These are phyloP conservation scores for Eurotiales sp. DNA, from an alignment of 2,329 filamentous ascomycete genomes.

Conservation along the genomic window DNA sequence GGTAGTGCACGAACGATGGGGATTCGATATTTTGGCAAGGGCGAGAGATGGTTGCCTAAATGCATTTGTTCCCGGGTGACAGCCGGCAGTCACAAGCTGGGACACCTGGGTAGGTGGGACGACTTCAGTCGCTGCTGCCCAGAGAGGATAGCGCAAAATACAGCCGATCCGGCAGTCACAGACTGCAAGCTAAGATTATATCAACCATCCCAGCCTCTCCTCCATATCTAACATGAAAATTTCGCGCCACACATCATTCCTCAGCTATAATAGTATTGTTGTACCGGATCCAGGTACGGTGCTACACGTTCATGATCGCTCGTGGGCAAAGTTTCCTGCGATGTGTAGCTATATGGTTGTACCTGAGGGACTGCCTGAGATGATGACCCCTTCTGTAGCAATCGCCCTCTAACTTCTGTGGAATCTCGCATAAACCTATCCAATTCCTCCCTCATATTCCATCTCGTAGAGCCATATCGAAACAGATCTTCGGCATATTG, in stretches of 20 bases:
- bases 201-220: no score
- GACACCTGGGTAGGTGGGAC: constrained; percentile 7
- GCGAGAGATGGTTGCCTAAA: background rate
- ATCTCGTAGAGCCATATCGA: constrained; percentile 30
- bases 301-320: constrained; percentile 1
- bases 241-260: background rate
- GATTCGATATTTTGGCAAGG: background rate
- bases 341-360: background rate
- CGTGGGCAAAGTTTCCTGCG: background rate
- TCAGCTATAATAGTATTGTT: constrained; percentile 2
- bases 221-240: no score
- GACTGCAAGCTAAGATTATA: no score
- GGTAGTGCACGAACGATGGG: background rate
- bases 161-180: no score
- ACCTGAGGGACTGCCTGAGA: background rate
- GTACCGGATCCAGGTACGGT: background rate
- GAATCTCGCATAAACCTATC: constrained; percentile 33
- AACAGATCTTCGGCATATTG: constrained; percentile 31
- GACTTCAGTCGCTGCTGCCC: background rate
- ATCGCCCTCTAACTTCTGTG: constrained; percentile 19
- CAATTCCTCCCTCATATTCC: constrained; percentile 28
- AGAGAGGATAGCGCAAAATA: no score
- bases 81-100: constrained; percentile 1
- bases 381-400: constrained; percentile 1
- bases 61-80: background rate